Conservation (phyloP, 2,329 filamentous ascomycete species). For the Xylaria sp. region DNA sequence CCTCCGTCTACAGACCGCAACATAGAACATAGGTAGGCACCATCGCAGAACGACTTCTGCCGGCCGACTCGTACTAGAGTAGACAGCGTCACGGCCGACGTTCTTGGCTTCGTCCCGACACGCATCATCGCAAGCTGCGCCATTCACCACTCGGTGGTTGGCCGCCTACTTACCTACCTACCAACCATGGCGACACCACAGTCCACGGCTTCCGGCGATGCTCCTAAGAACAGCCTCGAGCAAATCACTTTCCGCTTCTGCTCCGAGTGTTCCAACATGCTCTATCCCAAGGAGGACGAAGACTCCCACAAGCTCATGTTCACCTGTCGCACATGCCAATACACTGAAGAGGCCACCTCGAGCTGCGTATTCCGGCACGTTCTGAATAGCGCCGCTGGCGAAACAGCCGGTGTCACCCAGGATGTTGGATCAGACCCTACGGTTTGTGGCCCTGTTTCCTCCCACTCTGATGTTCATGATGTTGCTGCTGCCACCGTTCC, state of each 20-base stretch:
- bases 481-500: constrained; percentile 31
- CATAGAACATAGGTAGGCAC: constrained; percentile 8
- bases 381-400: constrained; percentile 88
- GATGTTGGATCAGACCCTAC: constrained; percentile 98
- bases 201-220: constrained; percentile 58
- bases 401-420: constrained; percentile 96
- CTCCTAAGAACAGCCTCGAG: constrained; percentile 66
- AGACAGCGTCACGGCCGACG: constrained; percentile 7
- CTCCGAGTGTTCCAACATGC: constrained; percentile 97
- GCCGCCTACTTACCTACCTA: constrained; percentile 6
- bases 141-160: constrained; percentile 1
- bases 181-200: constrained; percentile 67
- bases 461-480: constrained; percentile 36
- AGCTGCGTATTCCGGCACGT: constrained; percentile 96
- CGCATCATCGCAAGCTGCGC: constrained; percentile 20
- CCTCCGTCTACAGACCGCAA: not conserved
- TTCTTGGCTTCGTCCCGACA: not conserved
- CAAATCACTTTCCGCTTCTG: constrained; percentile 98
- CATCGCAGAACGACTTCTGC: not conserved
- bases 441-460: constrained; percentile 75
- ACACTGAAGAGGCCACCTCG: constrained; percentile 84
- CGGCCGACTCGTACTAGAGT: not conserved
- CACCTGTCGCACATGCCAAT: constrained; percentile 94
- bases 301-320: constrained; percentile 87
- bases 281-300: constrained; percentile 96